Conservation (phyloP, 768 basidiomycete species). For the Hericium rajendrae region DNA sequence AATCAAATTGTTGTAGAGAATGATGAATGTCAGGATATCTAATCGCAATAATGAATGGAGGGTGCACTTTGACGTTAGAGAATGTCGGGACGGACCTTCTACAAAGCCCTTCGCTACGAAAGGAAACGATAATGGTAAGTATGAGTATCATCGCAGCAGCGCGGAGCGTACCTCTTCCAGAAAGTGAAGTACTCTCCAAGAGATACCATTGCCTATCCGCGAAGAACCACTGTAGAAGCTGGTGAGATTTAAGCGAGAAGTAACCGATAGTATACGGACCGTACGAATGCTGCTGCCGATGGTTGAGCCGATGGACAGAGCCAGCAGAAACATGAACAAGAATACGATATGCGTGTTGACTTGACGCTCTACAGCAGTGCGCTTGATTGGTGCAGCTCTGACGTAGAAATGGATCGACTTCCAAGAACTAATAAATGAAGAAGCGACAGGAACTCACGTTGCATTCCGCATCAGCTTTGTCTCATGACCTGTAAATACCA, state of each 20-base stretch:
- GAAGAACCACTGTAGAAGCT: conserved; percentile 63
- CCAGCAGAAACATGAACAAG: conserved; percentile 80
- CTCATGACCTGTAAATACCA: conserved; percentile 94
- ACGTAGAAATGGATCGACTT: background rate
- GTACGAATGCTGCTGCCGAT: conserved; percentile 86
- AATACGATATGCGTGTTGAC: conserved; percentile 97
- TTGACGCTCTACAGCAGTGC: conserved; percentile 91
- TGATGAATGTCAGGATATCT: conserved; percentile 98
- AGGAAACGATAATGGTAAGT: conserved; percentile 3
- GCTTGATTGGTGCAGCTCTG: conserved; percentile 93
- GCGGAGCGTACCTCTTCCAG: conserved; percentile 43
- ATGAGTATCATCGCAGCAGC: background rate
- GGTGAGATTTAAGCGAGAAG: background rate
- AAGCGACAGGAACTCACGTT: conserved; percentile 49
- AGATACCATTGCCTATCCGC: conserved; percentile 89
- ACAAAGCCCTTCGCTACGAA: conserved; percentile 62
- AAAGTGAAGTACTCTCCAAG: conserved; percentile 46
- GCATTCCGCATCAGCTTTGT: conserved; percentile 98
- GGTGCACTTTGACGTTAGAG: too few species aligned
- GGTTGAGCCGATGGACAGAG: conserved; percentile 82
- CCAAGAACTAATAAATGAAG: background rate
- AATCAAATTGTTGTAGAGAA: conserved; percentile 97
- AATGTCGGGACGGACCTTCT: conserved; percentile 46
- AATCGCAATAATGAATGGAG: conserved; percentile 4
- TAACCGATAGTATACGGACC: conserved; percentile 25